These are phyloP conservation scores for Lagerstroemia speciosa DNA, from an alignment of 345 rosid species.

Conservation along the genomic window DNA sequence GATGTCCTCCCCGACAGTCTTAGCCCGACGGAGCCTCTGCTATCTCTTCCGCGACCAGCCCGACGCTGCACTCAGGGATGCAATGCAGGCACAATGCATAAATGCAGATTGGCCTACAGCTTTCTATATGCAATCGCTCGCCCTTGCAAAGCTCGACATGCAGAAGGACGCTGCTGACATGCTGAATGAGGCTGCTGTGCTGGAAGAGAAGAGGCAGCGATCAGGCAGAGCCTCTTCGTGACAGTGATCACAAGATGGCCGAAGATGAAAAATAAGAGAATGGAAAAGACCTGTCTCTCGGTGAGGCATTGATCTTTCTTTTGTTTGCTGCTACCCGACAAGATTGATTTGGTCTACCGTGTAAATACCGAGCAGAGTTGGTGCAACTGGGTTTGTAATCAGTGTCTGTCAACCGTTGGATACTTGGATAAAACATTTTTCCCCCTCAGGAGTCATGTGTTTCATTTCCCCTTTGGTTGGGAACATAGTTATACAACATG, in stretches of 20 bases:
- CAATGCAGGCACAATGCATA: constrained; percentile 95
- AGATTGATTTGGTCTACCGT: not conserved
- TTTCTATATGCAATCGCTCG: constrained; percentile 95
- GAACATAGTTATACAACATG: not conserved
- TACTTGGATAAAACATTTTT: not conserved
- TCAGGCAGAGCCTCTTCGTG: constrained; percentile 46
- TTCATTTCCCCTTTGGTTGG: not conserved
- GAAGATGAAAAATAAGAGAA: too few species aligned
- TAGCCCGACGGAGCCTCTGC: constrained; percentile 88
- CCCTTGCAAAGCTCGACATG: constrained; percentile 93
- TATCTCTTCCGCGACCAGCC: constrained; percentile 76
- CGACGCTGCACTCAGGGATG: constrained; percentile 85
- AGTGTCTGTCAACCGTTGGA: too few species aligned
- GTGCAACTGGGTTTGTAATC: not conserved
- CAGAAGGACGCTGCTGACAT: constrained; percentile 84
- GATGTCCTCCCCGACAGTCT: constrained; percentile 91
- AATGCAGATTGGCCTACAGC: constrained; percentile 89
- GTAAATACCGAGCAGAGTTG: not conserved
- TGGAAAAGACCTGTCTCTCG: too few species aligned
- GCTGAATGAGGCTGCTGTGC: constrained; percentile 80
- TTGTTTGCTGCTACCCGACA: not conserved
- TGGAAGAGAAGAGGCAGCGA: constrained; percentile 85
- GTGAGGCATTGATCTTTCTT: too few species aligned
- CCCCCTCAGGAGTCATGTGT: not conserved
- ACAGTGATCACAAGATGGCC: not conserved